Percentiles rank a stretch among this genome's conserved stretches.
Conservation (phyloP, 805 yeast genomes). For the Saturnispora quitensis region DNA sequence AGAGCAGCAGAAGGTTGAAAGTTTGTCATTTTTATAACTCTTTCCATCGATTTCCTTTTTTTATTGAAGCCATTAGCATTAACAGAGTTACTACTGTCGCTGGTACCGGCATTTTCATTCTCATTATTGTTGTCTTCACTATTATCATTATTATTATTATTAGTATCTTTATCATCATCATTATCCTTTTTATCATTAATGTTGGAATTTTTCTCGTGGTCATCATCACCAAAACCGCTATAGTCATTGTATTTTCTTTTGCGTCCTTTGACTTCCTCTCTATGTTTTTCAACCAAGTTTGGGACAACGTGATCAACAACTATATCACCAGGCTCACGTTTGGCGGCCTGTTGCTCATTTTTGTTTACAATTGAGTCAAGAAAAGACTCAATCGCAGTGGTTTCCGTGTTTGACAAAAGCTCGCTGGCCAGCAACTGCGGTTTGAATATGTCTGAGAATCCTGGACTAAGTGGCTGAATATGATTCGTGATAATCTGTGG, state of each 20-base stretch:
- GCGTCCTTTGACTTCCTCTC: background rate
- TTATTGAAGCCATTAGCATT: background rate
- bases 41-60: background rate
- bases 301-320: background rate
- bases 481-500: background rate
- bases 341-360: background rate
- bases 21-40: background rate
- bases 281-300: background rate
- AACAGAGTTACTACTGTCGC: too few species aligned
- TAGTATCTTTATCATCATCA: background rate
- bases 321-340: background rate
- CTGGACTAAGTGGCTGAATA: background rate
- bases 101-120: too few species aligned
- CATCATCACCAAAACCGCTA: background rate
- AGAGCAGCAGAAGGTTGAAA: background rate
- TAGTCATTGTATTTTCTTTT: background rate
- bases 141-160: too few species aligned
- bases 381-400: conserved; percentile 28
- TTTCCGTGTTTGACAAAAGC: conserved; percentile 27
- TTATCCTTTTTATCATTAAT: background rate
- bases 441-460: background rate
- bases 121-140: background rate
- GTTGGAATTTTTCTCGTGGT: background rate
- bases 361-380: conserved; percentile 31
- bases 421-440: conserved; percentile 12